Base-by-base conservation (phyloP, 2,329 filamentous ascomycete genomes). In the Neurospora sp. region DNA sequence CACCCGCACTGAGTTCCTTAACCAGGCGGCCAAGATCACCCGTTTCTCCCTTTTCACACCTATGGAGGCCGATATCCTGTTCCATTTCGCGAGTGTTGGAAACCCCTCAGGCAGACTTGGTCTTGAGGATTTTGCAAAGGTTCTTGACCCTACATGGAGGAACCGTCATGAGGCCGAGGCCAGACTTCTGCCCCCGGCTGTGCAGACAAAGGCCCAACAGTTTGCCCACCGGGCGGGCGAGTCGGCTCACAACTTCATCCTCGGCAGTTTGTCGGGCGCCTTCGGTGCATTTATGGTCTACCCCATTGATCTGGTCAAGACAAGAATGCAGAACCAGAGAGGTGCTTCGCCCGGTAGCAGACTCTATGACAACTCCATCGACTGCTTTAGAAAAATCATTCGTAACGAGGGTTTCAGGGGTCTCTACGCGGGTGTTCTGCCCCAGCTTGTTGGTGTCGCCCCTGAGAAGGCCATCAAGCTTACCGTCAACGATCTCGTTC, bases 211-310 rank as follows among this genome's bases (percentile, higher is more conserved):
- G 39, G 83, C 86, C 11, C 82, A 85, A 75, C 82, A 85, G 71
- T 75, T 93, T 72, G 75, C 96, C 17, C 82, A 89, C 73, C 83
- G 87, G 69, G 78, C 93, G 39, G 81, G 92, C 15, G 91, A 94
- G 78, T 97, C 94, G 1, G 87, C 85, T 1, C 96, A 97, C 81
- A 94, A 97, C 84, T 99, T 99, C 79, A 89, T 84, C 3, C 88
- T 99, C 6, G 96, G 96, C 71, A 93, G 92, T 79, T 75, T 97
- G 75, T 96, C 96, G 8, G 96, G 96, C 81, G 96, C 96, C 10
- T 99, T 99, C 78, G 96, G 96, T 79, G 96, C 96, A 12, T 98
- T 99, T 80, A 97, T 99, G 93, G 96, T 99, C 69, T 99, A 99
- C 80, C 96, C 96, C 33, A 98, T 99, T 78, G 96, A 99, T 83